Conservation (phyloP, 768 basidiomycete species). For the Collybia sordida region DNA sequence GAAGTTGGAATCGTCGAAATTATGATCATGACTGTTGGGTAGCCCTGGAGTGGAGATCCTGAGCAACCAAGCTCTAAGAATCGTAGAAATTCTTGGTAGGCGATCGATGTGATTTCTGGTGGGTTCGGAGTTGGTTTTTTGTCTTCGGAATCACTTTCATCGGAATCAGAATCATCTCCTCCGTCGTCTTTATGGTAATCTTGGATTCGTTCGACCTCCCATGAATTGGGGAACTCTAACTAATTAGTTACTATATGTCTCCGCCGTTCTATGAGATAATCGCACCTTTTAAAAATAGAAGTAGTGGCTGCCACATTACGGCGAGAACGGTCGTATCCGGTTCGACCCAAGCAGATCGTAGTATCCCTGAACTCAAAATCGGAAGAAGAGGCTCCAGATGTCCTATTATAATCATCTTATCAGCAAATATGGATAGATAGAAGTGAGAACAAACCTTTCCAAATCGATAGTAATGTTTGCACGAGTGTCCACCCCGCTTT, state of each 20-base stretch:
- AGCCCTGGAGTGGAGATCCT: slow-evolving; percentile 76
- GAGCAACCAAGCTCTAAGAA: slow-evolving; percentile 81
- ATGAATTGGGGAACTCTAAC: slow-evolving; percentile 64
- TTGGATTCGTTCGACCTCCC: slow-evolving; percentile 47
- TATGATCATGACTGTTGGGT: slow-evolving; percentile 78
- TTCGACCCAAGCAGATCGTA: slow-evolving; percentile 73
- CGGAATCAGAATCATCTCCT: slow-evolving; percentile 30
- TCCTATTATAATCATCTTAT: slow-evolving; percentile 6
- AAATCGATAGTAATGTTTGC: slow-evolving; percentile 39
- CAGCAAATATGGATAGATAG: not conserved
- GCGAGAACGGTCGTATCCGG: slow-evolving; percentile 66
- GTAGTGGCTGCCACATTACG: slow-evolving; percentile 67
- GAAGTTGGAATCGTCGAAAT: slow-evolving; percentile 76
- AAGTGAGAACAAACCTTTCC: slow-evolving; percentile 39
- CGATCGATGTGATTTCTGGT: slow-evolving; percentile 27
- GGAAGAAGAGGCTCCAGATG: slow-evolving; percentile 32
- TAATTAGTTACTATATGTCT: not conserved
- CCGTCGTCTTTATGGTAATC: slow-evolving; percentile 27
- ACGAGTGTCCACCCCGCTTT: slow-evolving; percentile 67
- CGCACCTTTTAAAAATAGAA: slow-evolving; percentile 73
- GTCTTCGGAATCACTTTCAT: slow-evolving; percentile 29
- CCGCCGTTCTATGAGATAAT: not conserved
- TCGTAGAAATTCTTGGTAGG: slow-evolving; percentile 72
- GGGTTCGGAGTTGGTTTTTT: slow-evolving; percentile 10
- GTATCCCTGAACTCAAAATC: slow-evolving; percentile 52